These are phyloP conservation scores for Trichoderma asperellum DNA, from an alignment of 2,329 filamentous ascomycete species.

Conservation along the genomic window DNA sequence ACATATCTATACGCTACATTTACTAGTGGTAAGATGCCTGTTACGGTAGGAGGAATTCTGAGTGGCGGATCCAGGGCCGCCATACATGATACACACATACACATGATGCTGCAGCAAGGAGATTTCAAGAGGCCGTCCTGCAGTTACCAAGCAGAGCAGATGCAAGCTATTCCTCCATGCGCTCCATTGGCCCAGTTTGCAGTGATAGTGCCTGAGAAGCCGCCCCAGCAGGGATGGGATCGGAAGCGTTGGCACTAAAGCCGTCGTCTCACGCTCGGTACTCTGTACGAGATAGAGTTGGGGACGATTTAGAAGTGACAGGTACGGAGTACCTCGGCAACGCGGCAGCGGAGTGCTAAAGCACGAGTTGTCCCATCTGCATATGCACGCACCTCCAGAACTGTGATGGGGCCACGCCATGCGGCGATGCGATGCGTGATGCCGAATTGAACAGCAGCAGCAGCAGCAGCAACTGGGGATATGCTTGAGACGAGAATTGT, in stretches of 20 bases:
- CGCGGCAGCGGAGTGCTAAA: background rate
- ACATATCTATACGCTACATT: background rate
- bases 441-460: no score
- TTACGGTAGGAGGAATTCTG: background rate
- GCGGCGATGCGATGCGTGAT: background rate
- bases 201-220: background rate
- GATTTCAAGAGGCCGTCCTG: background rate
- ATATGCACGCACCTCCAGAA: conserved; percentile 12
- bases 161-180: background rate
- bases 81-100: background rate
- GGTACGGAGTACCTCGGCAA: background rate
- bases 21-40: background rate
- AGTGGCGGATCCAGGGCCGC: background rate
- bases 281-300: background rate
- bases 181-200: background rate
- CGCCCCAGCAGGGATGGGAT: background rate
- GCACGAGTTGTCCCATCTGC: background rate
- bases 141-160: background rate
- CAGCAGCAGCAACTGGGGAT: background rate
- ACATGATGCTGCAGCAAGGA: background rate
- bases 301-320: background rate
- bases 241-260: background rate
- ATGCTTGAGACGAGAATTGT: background rate
- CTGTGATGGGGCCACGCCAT: background rate
- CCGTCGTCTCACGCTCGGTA: background rate